Evolutionary conservation across 1,284 basidiomycete genomes (phyloP), one percentile per base, ranked within the genome.

Genomic region (Flammula alnicola): DNA sequence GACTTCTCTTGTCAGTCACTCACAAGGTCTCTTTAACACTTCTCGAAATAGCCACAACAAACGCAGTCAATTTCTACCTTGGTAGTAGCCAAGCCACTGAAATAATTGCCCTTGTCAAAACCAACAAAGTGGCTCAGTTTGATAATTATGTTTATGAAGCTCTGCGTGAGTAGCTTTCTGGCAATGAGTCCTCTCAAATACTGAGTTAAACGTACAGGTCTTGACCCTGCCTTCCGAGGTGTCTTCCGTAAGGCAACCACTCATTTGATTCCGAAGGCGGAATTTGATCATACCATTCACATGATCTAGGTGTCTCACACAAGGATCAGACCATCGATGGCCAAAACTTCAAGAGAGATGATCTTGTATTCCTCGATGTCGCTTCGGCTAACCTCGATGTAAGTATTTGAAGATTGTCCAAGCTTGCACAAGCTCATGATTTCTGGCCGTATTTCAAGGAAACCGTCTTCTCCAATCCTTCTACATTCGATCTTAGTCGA

Each of bases 121-220:
- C 63, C 10, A 71, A 76, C 38, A 52, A 60, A 17, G 76, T 75
- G 51, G 57, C 44, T 30, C 37, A 54, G 16, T 39, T 61, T 22
- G 73, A 78, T 44, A 80, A 76, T 20, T 83, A 80, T 57, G 78
- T 83, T 10, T 73, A 78, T 16, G 89, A 91, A 64, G 84, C 86
- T 17, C 64, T 89, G 52, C 79, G 88, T 88, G 47, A 56, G 83
- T 76, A 9, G 26, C 12, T n/a, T n/a, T n/a, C 19, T 38, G 27
- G 5, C 27, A 10, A 43, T 36, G 9, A 19, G 4, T 17, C 19
- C n/a, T 16, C 8, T 42, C 25, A 10, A 27, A 5, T 22, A 33
- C 29, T 26, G 7, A 23, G 14, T 17, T 22, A 11, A 19, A 36
- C 23, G 27, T 10, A 22, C 49, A 79, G 76, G 76, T 45, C 62